These are phyloP conservation scores for Claviceps quebecensis DNA, from an alignment of 2,329 filamentous ascomycete species.

Conservation along the genomic window DNA sequence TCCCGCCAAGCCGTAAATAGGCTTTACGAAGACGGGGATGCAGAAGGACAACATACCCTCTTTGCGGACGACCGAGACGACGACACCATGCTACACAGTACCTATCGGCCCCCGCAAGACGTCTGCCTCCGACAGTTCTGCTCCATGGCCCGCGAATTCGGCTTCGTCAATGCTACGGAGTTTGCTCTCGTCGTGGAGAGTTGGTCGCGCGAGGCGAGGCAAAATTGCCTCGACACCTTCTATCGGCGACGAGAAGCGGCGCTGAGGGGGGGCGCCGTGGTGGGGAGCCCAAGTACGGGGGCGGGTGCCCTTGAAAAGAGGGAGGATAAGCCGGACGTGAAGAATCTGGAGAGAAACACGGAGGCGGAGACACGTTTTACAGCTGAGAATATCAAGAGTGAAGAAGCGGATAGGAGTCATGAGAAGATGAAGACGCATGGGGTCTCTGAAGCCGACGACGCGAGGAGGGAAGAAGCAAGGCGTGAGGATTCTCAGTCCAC, in stretches of 20 bases:
- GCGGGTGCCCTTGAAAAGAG: not conserved
- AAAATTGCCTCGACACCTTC: slow-evolving; percentile 66
- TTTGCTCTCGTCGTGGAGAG: slow-evolving; percentile 85
- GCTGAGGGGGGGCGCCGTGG: slow-evolving; percentile 8
- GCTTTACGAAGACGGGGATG: slow-evolving; percentile 27
- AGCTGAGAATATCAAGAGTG: not conserved
- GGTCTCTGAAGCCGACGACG: slow-evolving; percentile 5
- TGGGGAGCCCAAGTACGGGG: not conserved
- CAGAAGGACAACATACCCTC: slow-evolving; percentile 38
- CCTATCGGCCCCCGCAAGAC: slow-evolving; percentile 59
- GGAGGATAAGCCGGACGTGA: slow-evolving; percentile 2
- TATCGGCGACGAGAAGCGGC: slow-evolving; percentile 53
- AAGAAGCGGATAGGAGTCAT: not conserved
- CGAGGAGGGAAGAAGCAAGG: slow-evolving; percentile 4
- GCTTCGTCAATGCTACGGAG: slow-evolving; percentile 60
- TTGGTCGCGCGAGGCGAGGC: slow-evolving; percentile 73
- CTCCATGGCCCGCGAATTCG: slow-evolving; percentile 70
- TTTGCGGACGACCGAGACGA: slow-evolving; percentile 38
- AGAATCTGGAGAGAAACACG: not conserved
- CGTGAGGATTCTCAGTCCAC: not conserved
- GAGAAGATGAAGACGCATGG: slow-evolving; percentile 2
- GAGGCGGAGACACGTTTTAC: too few relatives aligned
- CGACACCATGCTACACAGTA: slow-evolving; percentile 18
- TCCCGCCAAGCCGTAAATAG: slow-evolving; percentile 59
- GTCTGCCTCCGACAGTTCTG: slow-evolving; percentile 77